phyloP scores from a whole-genome alignment of 148 eudicot species.

The Spergularia marina region DNA sequence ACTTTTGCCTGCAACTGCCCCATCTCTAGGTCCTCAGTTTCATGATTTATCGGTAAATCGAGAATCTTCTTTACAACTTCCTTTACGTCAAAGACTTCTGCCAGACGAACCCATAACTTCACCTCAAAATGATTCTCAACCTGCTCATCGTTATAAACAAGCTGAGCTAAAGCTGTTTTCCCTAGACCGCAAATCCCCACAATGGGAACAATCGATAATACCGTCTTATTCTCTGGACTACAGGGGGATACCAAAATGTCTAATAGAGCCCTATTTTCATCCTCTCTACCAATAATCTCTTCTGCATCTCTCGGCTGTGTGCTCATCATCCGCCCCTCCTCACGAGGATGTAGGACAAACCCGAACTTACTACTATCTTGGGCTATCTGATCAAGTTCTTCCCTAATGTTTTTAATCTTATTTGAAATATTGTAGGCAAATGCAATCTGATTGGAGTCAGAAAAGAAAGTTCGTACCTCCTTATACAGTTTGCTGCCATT shows the following conservation, averaged over 20 bases:
- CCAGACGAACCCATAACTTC: constrained; percentile 31
- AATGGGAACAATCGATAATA: constrained; percentile 18
- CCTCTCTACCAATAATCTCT: constrained; percentile 28
- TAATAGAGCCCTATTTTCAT: constrained; percentile 24
- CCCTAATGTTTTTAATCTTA: constrained; percentile 14
- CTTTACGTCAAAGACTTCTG: constrained; percentile 2
- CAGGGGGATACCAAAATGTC: background rate
- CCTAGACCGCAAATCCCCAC: constrained; percentile 32
- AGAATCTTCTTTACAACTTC: constrained; percentile 9
- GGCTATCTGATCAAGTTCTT: constrained; percentile 15
- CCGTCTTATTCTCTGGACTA: background rate
- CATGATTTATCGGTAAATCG: background rate
- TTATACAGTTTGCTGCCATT: background rate
- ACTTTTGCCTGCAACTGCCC: constrained; percentile 10
- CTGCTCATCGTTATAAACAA: constrained; percentile 21
- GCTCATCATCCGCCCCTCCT: background rate
- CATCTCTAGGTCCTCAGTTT: background rate
- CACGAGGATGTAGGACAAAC: constrained; percentile 13
- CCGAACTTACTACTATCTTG: constrained; percentile 11
- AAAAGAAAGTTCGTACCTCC: constrained; percentile 24
- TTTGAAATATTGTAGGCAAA: constrained; percentile 5
- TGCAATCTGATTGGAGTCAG: background rate
- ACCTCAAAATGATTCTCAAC: constrained; percentile 22
- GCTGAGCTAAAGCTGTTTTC: constrained; percentile 27
- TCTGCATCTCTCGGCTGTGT: background rate